Conservation (phyloP, 176 grass and related monocot genomes). For the Bolboschoenus planiculmis region DNA sequence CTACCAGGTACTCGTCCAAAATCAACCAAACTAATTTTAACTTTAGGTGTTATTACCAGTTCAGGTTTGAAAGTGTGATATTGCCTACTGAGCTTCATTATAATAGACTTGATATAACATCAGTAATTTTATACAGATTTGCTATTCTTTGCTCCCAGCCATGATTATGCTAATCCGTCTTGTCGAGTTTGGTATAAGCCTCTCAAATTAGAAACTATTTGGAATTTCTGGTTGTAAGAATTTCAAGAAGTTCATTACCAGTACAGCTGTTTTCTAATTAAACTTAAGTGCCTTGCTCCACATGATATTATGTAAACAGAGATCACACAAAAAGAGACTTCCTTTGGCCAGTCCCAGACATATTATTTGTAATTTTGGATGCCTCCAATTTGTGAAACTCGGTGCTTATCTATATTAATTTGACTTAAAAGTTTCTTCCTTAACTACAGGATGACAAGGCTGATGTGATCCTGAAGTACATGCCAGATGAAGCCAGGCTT, state of each 20-base stretch:
- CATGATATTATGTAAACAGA: not conserved
- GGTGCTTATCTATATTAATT: too few relatives aligned
- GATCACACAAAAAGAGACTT: not conserved
- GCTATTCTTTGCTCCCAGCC: not conserved
- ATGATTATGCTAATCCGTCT: not conserved
- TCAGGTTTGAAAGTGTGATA: not conserved
- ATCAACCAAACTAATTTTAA: not conserved
- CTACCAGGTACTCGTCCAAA: slow-evolving; percentile 23
- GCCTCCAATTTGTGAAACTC: not conserved
- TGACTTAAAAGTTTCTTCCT: not conserved
- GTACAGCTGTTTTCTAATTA: not conserved
- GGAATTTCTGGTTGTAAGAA: not conserved
- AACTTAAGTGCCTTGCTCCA: not conserved
- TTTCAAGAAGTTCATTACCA: not conserved
- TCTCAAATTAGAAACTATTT: not conserved
- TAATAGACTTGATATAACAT: not conserved
- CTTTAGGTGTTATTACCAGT: not conserved
- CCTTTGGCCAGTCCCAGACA: not conserved
- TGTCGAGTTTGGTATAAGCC: not conserved
- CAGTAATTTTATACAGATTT: not conserved
- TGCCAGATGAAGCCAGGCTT: slow-evolving; percentile 43
- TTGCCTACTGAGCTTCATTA: not conserved
- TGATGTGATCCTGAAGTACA: slow-evolving; percentile 54
- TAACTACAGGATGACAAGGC: slow-evolving; percentile 37
- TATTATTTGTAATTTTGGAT: not conserved